Base-by-base conservation (phyloP, 768 basidiomycete genomes). In the Mycena latifolia region DNA sequence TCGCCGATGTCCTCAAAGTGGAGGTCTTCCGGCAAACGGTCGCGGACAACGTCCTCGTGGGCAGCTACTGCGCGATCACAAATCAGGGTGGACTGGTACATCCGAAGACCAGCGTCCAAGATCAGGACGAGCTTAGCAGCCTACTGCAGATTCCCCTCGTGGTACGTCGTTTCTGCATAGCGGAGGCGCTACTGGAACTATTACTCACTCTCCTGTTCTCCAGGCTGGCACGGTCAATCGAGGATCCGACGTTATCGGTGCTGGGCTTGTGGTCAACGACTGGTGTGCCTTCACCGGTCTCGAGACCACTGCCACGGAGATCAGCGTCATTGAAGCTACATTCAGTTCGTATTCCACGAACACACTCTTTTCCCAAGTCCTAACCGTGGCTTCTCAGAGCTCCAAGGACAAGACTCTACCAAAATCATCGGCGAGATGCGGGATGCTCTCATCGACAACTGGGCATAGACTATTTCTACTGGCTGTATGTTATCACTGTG, bases 201-300 rank as follows among this genome's bases (percentile, higher is more conserved):
- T 55, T 48, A 47, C 60, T 55, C 31, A 58, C 66, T 61, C 63
- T 18, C 47, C 31, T 5, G 24, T 55, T 41, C 37, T 53, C 5
- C 67, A 97, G 95, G 96, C 98, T 55, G 98, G 98, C 25, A 99
- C 98, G 4, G 95, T 99, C 65, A 99, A 99, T 80, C 91, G 98
- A 76, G 98, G 98, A 73, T 98, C 96, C 51, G 98, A 99, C 73
- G 96, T 99, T 39, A 91, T 99, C 69, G 98, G 98, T 31, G 98
- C 97, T 11, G 98, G 98, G 31, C 85, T 99, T 35, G 95, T 99
- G 61, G 98, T 99, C 62, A 99, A 99, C 74, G 98, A 99, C 77
- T 99, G 98, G 98, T 95, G 94, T 81, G 98, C 98, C 12, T 99
- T 99, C 80, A 95, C 96, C n/a, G 98, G 98, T 37, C 85, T 98